Conservation (phyloP, 2,329 filamentous ascomycete species). For the Fusarium avenaceum region DNA sequence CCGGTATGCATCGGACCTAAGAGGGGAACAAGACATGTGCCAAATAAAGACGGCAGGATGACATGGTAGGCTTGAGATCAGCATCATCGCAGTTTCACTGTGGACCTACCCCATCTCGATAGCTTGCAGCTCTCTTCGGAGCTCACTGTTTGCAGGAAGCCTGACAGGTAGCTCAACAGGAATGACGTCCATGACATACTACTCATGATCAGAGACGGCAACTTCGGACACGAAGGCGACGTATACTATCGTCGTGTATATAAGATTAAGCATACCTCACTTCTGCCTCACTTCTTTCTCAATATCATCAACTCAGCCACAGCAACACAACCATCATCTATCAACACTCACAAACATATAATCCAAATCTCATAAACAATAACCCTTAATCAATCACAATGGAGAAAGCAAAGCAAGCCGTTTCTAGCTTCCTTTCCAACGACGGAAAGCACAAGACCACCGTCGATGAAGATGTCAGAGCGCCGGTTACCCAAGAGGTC, state of each 20-base stretch:
- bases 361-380: background rate
- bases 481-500: slow-evolving; percentile 71
- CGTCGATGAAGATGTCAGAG: slow-evolving; percentile 74
- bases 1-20: slow-evolving; percentile 9
- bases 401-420: slow-evolving; percentile 74
- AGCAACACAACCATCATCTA: background rate
- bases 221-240: background rate
- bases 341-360: background rate
- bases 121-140: slow-evolving; percentile 4
- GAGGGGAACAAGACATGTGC: slow-evolving; percentile 10
- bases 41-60: slow-evolving; percentile 42
- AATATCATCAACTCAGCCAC: slow-evolving; percentile 2
- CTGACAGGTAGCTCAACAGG: background rate
- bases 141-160: slow-evolving; percentile 14
- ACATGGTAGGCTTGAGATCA: slow-evolving; percentile 41
- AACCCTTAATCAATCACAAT: slow-evolving; percentile 55
- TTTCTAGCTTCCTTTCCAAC: slow-evolving; percentile 71
- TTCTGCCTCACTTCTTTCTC: background rate
- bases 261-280: slow-evolving; percentile 23
- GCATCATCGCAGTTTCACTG: slow-evolving; percentile 2
- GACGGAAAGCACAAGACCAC: slow-evolving; percentile 78
- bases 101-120: slow-evolving; percentile 1
- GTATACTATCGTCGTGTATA: slow-evolving; percentile 24
- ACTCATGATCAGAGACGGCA: slow-evolving; percentile 25
- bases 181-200: slow-evolving; percentile 41